A percentile compares a stretch with the other conserved stretches of the same genome.
These are phyloP conservation scores for Vicia villosa DNA, from an alignment of 306 rosid species.

Conservation along the genomic window DNA sequence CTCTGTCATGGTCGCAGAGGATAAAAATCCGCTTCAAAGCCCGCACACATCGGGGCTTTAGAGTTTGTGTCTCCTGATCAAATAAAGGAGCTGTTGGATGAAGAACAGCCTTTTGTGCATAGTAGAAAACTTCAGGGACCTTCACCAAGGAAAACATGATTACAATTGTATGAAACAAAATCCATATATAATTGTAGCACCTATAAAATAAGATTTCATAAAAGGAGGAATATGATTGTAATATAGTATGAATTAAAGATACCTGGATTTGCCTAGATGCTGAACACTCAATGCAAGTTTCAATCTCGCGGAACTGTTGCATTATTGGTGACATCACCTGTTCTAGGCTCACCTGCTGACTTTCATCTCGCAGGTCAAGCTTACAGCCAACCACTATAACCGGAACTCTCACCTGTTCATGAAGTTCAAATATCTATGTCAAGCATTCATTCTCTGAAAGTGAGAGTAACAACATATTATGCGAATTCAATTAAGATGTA, in stretches of 20 bases:
- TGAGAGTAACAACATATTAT: background rate
- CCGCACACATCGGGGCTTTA: slow-evolving; percentile 91
- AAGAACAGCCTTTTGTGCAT: slow-evolving; percentile 98
- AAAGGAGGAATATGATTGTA: slow-evolving; percentile 4
- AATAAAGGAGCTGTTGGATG: slow-evolving; percentile 97
- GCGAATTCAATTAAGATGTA: background rate
- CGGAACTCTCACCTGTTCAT: slow-evolving; percentile 86
- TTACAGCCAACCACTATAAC: slow-evolving; percentile 97
- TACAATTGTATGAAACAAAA: slow-evolving; percentile 29
- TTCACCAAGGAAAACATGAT: slow-evolving; percentile 41
- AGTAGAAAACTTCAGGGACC: slow-evolving; percentile 98
- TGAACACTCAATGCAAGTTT: slow-evolving; percentile 97
- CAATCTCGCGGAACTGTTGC: slow-evolving; percentile 99
- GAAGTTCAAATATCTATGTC: slow-evolving; percentile 31
- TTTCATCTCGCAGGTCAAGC: slow-evolving; percentile 95
- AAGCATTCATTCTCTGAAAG: slow-evolving; percentile 13
- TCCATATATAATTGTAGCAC: slow-evolving; percentile 16
- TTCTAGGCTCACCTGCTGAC: slow-evolving; percentile 87
- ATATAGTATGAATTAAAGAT: background rate
- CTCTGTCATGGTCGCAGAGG: slow-evolving; percentile 90
- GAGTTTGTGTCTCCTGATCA: slow-evolving; percentile 93
- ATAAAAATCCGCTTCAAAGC: slow-evolving; percentile 96
- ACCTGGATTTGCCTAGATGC: slow-evolving; percentile 95
- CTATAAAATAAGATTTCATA: slow-evolving; percentile 19
- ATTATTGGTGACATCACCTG: slow-evolving; percentile 98